Base-by-base conservation (phyloP, 2,329 filamentous ascomycete genomes). In the Onygenales sp. region DNA sequence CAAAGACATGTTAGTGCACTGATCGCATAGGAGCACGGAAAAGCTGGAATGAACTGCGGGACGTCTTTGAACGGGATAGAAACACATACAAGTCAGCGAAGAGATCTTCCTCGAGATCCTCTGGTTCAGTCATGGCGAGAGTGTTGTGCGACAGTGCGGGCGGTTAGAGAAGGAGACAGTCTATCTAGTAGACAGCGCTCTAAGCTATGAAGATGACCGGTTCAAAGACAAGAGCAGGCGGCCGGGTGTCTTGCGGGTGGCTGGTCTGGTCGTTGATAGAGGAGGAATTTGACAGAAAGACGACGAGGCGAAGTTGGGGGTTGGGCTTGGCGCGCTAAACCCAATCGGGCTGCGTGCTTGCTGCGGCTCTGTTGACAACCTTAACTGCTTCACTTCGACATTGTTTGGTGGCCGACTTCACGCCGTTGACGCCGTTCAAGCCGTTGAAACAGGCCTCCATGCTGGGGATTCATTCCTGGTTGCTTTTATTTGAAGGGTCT, bases 31-130 rank as follows among this genome's bases (percentile, higher is more conserved):
- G 11, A 11, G 21, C 37, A 6, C 37, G 37, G 14, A 40, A 40
- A 53, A 21, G 37, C 11, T 13, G 17, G n/a, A 27, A 27, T 42
- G 34, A 9, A 33, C n/a, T 10, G 7, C 21, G 9, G 13, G 4
- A 51, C 21, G 13, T 7, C 11, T 51, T 9, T 42, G 27, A n/a
- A 27, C 43, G 32, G 8, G 46, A 46, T n/a, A 44, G 36, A 40
- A 5, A 32, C 53, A 80, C 88, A 74, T 77, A 95, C 90, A 95
- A 82, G 74, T 95, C 91, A 64, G 90, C 90, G 72, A 95, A 95
- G 72, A 95, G 87, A 79, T 95, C 90, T 66, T 95, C 91, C 62
- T 95, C 90, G 61, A 89, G 84, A 61, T 88, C 87, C 65, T 91
- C 87, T 51, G 80, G 77, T 65, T 93, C 88, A 47, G 87, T 83